These are phyloP conservation scores for Hygrophila difformis DNA, from an alignment of 257 asterid genomes.

Conservation along the genomic window DNA sequence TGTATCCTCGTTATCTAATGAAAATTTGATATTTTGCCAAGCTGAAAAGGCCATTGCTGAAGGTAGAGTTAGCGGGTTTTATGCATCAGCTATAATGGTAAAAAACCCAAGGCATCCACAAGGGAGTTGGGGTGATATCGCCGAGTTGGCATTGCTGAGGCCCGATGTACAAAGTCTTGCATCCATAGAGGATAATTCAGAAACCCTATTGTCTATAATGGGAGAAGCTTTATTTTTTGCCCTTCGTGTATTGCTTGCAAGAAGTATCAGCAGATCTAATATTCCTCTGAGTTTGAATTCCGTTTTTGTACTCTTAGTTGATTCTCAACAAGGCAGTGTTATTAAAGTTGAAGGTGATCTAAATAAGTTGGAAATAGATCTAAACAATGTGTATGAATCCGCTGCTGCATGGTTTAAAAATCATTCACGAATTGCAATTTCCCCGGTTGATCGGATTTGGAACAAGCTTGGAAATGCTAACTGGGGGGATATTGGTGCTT, in stretches of 20 bases:
- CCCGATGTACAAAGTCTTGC: constrained; percentile 49
- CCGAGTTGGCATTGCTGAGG: constrained; percentile 73
- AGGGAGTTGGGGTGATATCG: constrained; percentile 95
- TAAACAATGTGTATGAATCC: constrained; percentile 64
- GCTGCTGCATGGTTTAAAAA: constrained; percentile 78
- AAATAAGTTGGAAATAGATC: constrained; percentile 60
- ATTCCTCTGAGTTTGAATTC: constrained; percentile 64
- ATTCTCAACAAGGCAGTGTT: constrained; percentile 84
- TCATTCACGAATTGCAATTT: constrained; percentile 57
- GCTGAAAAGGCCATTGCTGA: constrained; percentile 83
- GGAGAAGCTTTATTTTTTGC: constrained; percentile 87
- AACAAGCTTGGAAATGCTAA: constrained; percentile 98
- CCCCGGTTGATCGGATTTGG: constrained; percentile 86
- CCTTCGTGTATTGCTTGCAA: constrained; percentile 72
- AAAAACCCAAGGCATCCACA: constrained; percentile 95
- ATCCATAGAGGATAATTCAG: constrained; percentile 29
- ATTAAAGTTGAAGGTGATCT: constrained; percentile 87
- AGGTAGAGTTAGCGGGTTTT: constrained; percentile 67
- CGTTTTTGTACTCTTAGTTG: constrained; percentile 68
- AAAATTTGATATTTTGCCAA: constrained; percentile 66
- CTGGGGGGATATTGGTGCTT: constrained; percentile 94
- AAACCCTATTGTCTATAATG: constrained; percentile 39
- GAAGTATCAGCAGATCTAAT: constrained; percentile 78
- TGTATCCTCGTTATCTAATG: constrained; percentile 52
- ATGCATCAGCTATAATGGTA: constrained; percentile 87